A percentile compares a stretch with the other conserved stretches of the same genome.
These are phyloP conservation scores for Suillus tomentosus DNA, from an alignment of 768 basidiomycete genomes.

Conservation along the genomic window DNA sequence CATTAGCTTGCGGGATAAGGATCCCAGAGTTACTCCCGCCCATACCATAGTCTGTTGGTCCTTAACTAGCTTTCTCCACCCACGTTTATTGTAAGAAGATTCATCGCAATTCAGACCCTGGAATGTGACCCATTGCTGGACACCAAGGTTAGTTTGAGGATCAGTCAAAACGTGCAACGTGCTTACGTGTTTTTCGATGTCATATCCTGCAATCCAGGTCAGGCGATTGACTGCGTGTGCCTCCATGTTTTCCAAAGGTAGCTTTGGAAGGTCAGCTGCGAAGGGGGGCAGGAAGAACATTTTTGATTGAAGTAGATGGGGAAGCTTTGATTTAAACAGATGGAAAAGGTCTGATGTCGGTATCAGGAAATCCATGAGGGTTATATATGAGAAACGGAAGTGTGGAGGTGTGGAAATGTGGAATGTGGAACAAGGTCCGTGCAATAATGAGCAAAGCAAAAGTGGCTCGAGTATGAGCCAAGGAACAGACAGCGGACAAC, in stretches of 20 bases:
- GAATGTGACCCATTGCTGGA: not conserved
- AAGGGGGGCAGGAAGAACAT: not conserved
- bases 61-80: not conserved
- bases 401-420: not conserved
- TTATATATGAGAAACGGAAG: not conserved
- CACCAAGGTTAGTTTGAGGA: not conserved
- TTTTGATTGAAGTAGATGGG: not conserved
- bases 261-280: not conserved
- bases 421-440: too few species aligned
- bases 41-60: not conserved
- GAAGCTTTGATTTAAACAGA: not conserved
- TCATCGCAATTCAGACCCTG: not conserved
- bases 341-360: not conserved
- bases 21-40: not conserved
- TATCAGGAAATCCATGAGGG: not conserved
- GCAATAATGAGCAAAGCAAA: too few species aligned
- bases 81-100: not conserved
- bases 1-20: too few species aligned
- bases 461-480: too few species aligned
- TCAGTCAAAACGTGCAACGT: not conserved
- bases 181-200: not conserved
- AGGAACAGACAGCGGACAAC: too few species aligned
- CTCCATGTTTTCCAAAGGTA: not conserved
- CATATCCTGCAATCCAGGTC: not conserved
- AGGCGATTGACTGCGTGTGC: not conserved